These are phyloP conservation scores for Phaeotremella skinneri DNA, from an alignment of 768 basidiomycete genomes.

Conservation along the genomic window DNA sequence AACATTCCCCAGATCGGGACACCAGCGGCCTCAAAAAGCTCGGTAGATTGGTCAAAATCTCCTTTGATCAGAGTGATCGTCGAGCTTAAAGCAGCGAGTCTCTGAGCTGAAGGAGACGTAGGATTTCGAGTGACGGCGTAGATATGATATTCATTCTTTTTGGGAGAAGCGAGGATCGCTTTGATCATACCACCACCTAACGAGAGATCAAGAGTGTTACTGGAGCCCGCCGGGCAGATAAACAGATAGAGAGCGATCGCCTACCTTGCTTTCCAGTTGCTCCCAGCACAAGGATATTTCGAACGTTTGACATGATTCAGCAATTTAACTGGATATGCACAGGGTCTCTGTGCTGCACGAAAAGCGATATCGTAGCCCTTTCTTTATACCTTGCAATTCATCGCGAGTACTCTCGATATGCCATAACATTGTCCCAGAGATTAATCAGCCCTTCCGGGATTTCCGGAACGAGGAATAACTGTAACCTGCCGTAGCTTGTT, in stretches of 20 bases:
- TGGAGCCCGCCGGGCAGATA: background rate
- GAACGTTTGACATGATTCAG: slow-evolving; percentile 1
- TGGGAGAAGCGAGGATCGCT: background rate
- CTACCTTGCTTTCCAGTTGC: slow-evolving; percentile 5
- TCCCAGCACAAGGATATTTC: slow-evolving; percentile 4
- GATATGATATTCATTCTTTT: background rate
- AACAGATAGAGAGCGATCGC: background rate
- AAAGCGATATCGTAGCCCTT: no score
- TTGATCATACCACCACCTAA: background rate
- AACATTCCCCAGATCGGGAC: slow-evolving; percentile 16
- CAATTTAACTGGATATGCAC: no score
- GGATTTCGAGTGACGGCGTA: slow-evolving; percentile 15
- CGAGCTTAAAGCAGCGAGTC: background rate
- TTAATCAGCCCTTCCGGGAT: no score
- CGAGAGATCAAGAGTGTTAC: no score
- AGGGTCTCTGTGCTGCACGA: no score
- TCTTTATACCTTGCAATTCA: no score
- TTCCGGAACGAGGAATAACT: no score
- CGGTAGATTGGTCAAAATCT: slow-evolving; percentile 5
- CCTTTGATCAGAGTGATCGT: slow-evolving; percentile 12
- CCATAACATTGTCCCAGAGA: no score
- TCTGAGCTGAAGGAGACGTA: background rate
- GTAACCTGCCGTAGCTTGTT: no score
- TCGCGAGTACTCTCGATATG: no score
- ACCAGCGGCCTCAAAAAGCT: slow-evolving; percentile 8